phyloP scores from a whole-genome alignment of 202 grass and related monocot genomes.

The Sporobolus alterniflorus region DNA sequence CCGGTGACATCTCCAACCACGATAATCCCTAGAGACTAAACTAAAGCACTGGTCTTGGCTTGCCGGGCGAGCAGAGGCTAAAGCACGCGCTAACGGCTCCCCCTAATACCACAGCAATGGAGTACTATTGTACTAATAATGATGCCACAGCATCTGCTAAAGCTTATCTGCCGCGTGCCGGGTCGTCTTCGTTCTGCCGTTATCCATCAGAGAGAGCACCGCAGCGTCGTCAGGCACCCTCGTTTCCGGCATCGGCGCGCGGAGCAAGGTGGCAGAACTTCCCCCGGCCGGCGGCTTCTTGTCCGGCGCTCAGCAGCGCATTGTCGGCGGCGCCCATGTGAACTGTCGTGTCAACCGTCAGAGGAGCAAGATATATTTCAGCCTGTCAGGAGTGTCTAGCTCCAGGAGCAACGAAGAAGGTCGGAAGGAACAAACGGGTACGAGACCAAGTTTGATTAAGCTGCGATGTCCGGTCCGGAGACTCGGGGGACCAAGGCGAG shows the following conservation, averaged over 20 bases:
- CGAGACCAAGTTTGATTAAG: neutral
- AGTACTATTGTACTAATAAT: too few relatives aligned
- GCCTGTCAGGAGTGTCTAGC: neutral
- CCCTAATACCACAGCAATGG: too few relatives aligned
- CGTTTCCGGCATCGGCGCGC: constrained; percentile 16
- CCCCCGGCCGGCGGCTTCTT: neutral
- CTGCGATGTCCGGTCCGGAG: neutral
- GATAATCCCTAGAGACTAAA: constrained; percentile 24
- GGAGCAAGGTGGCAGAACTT: constrained; percentile 2
- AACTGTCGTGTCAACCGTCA: neutral
- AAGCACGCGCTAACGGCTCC: neutral
- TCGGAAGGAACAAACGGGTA: neutral
- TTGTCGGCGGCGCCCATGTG: neutral
- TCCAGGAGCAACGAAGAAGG: neutral
- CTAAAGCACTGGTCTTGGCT: neutral
- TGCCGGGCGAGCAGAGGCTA: neutral
- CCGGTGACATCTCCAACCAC: constrained; percentile 4
- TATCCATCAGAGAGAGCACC: neutral
- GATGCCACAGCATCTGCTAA: neutral
- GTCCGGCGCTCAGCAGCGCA: neutral
- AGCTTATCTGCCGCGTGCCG: neutral
- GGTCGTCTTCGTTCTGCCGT: neutral
- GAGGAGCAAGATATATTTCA: neutral
- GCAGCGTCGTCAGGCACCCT: neutral
- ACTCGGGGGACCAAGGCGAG: neutral